Evolutionary conservation across 805 yeast species (phyloP).

Genomic region (Lipomyces starkeyi): DNA sequence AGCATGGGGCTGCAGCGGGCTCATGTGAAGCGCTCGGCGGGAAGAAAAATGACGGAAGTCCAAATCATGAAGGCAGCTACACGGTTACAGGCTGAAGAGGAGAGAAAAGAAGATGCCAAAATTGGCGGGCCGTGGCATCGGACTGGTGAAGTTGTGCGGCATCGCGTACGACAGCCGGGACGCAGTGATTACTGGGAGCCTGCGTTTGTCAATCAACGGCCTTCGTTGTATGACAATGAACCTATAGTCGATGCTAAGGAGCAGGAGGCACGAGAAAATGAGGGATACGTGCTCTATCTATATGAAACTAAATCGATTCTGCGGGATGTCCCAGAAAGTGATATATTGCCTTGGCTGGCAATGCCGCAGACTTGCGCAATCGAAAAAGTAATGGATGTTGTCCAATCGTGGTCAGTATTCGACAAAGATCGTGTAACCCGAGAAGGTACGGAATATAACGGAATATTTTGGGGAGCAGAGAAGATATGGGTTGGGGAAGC

Average conservation of each 20-base stretch:
- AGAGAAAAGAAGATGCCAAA: slow-evolving; percentile 14
- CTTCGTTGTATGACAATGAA: slow-evolving; percentile 20
- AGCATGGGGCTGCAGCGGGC: slow-evolving; percentile 14
- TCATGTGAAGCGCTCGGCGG: neutral
- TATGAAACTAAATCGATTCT: slow-evolving; percentile 11
- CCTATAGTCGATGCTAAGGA: neutral
- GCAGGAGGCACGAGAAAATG: slow-evolving; percentile 5
- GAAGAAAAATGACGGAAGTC: neutral
- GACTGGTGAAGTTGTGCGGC: slow-evolving; percentile 30
- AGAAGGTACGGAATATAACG: slow-evolving; percentile 22
- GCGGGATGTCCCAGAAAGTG: slow-evolving; percentile 13
- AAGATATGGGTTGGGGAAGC: slow-evolving; percentile 36
- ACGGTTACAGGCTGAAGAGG: slow-evolving; percentile 18
- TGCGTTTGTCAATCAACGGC: slow-evolving; percentile 25
- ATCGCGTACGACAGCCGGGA: neutral
- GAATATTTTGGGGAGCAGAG: slow-evolving; percentile 34
- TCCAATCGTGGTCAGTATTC: slow-evolving; percentile 21
- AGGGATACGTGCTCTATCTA: slow-evolving; percentile 14
- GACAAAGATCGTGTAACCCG: slow-evolving; percentile 10
- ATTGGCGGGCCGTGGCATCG: slow-evolving; percentile 27
- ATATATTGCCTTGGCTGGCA: slow-evolving; percentile 29
- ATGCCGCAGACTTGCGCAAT: slow-evolving; percentile 2
- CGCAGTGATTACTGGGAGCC: slow-evolving; percentile 6
- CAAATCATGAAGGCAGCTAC: neutral
- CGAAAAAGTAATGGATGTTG: slow-evolving; percentile 4